Evolutionary conservation across 2,329 filamentous ascomycete genomes (phyloP).

Genomic region (Nemania bipapillata): DNA sequence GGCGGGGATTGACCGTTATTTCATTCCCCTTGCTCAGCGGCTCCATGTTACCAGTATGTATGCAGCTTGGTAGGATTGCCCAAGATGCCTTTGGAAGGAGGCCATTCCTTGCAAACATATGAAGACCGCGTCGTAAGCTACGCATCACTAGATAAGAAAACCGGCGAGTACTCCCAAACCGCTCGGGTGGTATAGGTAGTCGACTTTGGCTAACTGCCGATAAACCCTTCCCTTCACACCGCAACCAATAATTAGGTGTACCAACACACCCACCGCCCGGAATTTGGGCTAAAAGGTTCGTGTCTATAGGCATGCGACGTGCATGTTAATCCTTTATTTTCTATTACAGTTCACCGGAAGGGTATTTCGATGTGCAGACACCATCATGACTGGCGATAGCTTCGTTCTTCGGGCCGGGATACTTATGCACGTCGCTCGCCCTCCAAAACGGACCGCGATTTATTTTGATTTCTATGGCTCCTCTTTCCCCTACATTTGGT

Average conservation of each 20-base stretch:
- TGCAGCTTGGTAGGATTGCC: constrained; percentile 1
- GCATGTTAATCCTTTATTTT: neutral
- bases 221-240: neutral
- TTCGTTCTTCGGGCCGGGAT: neutral
- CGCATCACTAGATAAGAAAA: constrained; percentile 1
- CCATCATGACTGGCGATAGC: neutral
- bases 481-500: neutral
- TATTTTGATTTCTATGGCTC: neutral
- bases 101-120: neutral
- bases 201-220: constrained; percentile 3
- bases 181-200: neutral
- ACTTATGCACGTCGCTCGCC: neutral
- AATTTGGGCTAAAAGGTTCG: neutral
- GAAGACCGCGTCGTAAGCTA: neutral
- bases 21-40: neutral
- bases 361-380: neutral
- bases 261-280: constrained; percentile 8
- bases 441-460: neutral
- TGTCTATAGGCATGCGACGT: neutral
- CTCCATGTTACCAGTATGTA: neutral
- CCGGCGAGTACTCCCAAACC: neutral
- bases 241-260: constrained; percentile 17
- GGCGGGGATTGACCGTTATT: constrained; percentile 4
- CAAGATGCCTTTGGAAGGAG: neutral
- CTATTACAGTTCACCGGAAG: neutral